Evolutionary conservation across 192 early-diverging fungal genomes (phyloP).

Genomic region (Podila epicladia): DNA sequence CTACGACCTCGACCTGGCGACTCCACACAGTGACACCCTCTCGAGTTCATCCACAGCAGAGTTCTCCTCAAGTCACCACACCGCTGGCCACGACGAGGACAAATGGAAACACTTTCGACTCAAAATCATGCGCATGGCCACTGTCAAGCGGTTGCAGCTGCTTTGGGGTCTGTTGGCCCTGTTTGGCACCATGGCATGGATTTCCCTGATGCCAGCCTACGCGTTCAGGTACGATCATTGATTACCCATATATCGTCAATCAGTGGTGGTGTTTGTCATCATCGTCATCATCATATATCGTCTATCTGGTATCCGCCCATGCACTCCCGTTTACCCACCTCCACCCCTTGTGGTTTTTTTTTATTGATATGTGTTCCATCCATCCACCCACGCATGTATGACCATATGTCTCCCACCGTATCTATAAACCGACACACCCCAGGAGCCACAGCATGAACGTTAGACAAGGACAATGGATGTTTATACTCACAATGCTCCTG

Average conservation of each 20-base stretch:
- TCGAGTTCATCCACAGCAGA: neutral
- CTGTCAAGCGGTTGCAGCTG: slow-evolving; percentile 39
- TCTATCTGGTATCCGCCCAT: too few species aligned
- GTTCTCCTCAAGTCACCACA: neutral
- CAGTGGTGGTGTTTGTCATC: too few species aligned
- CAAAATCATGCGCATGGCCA: slow-evolving; percentile 37
- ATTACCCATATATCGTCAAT: neutral
- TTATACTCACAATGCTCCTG: too few species aligned
- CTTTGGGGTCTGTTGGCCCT: slow-evolving; percentile 36
- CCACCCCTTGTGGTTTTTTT: too few species aligned
- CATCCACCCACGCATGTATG: too few species aligned
- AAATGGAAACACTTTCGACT: slow-evolving; percentile 34
- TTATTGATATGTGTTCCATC: too few species aligned
- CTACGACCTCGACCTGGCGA: neutral
- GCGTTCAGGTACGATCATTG: slow-evolving; percentile 32
- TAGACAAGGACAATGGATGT: too few species aligned
- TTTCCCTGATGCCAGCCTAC: slow-evolving; percentile 36
- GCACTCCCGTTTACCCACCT: too few species aligned
- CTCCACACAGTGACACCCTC: neutral
- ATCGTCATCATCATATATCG: too few species aligned
- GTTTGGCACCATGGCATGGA: slow-evolving; percentile 41
- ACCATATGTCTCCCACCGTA: too few species aligned
- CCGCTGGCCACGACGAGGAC: neutral
- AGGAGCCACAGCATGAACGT: too few species aligned
- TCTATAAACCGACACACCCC: too few species aligned